Conservation (phyloP, 371 early-diverging fungal species). For the Chytridiales sp. region DNA sequence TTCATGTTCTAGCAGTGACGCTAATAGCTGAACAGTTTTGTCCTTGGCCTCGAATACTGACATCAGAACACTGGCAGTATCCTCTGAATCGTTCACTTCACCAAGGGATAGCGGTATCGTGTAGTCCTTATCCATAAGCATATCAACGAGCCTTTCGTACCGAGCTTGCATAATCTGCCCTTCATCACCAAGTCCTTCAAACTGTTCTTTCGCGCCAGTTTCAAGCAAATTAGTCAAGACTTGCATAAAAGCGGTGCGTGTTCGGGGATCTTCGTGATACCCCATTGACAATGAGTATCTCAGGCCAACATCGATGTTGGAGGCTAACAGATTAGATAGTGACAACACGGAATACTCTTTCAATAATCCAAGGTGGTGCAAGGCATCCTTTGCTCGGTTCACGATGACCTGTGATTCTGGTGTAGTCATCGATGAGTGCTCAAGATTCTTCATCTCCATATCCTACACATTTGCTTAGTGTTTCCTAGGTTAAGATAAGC, state of each 20-base stretch:
- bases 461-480: slow-evolving; percentile 6
- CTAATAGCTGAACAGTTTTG: slow-evolving; percentile 68
- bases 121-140: slow-evolving; percentile 46
- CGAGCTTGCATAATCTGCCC: slow-evolving; percentile 62
- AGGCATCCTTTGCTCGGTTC: slow-evolving; percentile 57
- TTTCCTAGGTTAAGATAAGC: background rate
- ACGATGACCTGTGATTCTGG: slow-evolving; percentile 39
- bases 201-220: slow-evolving; percentile 72
- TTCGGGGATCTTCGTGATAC: slow-evolving; percentile 87
- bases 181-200: slow-evolving; percentile 77
- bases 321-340: slow-evolving; percentile 82
- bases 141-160: slow-evolving; percentile 71
- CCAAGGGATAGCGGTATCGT: slow-evolving; percentile 78
- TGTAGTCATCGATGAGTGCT: slow-evolving; percentile 17
- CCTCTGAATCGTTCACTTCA: slow-evolving; percentile 89
- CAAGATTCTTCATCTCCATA: slow-evolving; percentile 13
- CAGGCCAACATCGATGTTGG: slow-evolving; percentile 88
- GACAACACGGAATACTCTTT: slow-evolving; percentile 85
- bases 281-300: slow-evolving; percentile 87
- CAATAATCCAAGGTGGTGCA: slow-evolving; percentile 65
- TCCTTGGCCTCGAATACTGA: slow-evolving; percentile 78
- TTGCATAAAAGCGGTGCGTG: slow-evolving; percentile 86
- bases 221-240: slow-evolving; percentile 88
- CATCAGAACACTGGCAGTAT: slow-evolving; percentile 74
- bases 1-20: slow-evolving; percentile 80